These are phyloP conservation scores for Pholiota adiposa DNA, from an alignment of 1,284 basidiomycete genomes.

Conservation along the genomic window DNA sequence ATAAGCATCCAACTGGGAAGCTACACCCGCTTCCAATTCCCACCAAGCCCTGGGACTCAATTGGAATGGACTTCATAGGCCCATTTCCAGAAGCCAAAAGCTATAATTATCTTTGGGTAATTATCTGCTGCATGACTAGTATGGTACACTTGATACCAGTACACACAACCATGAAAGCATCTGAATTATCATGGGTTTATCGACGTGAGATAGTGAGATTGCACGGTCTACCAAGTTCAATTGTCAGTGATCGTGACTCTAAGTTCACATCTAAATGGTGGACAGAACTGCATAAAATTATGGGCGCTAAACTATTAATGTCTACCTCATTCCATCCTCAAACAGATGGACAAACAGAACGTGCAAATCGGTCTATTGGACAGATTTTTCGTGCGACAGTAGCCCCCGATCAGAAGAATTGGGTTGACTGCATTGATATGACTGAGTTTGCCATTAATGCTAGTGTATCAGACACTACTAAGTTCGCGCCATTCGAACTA, in stretches of 20 bases:
- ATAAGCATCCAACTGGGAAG: no score
- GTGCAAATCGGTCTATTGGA: constrained; percentile 28
- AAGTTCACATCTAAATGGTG: no score
- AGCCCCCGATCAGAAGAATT: constrained; percentile 23
- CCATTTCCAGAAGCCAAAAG: no score
- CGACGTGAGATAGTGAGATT: no score
- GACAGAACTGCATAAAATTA: constrained; percentile 21
- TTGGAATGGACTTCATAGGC: no score
- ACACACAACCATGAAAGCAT: constrained; percentile 24
- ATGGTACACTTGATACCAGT: constrained; percentile 41
- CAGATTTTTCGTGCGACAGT: constrained; percentile 33
- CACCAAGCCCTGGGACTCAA: no score
- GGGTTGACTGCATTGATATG: constrained; percentile 22
- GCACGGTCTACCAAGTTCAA: no score
- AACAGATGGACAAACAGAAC: constrained; percentile 40
- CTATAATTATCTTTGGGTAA: constrained; percentile 39
- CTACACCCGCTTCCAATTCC: background rate
- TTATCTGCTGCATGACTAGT: constrained; percentile 35
- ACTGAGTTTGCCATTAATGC: constrained; percentile 24
- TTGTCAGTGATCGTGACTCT: no score
- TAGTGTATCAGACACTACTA: constrained; percentile 33
- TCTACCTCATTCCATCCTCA: constrained; percentile 49
- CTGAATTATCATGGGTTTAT: no score
- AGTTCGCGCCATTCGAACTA: constrained; percentile 31
- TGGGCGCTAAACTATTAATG: constrained; percentile 36